Evolutionary conservation across 495 filamentous ascomycete species (phyloP), one percentile per base, ranked within the genome.

Genomic region (Achaetomiella virescens): DNA sequence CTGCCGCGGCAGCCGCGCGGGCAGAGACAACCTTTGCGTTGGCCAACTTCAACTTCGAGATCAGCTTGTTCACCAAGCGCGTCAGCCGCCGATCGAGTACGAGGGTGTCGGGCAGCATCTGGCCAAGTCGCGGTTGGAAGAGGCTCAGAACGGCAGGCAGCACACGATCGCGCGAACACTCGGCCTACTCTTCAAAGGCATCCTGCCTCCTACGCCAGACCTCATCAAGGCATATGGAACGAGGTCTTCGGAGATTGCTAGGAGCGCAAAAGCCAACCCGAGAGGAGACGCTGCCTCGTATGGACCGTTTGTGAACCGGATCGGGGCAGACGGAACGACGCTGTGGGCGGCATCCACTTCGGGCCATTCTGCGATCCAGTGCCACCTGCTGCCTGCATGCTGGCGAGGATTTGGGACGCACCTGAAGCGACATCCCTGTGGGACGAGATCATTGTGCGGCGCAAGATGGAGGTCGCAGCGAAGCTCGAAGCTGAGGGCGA

Each of bases 401-500:
- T 77, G 3, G 74, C 72, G 2, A 40, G 65, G 7, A 58, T 65
- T 0, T 72, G 59, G 52, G 51, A 60, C 24, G 62, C 48, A 3
- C 42, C 64, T 5, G 66, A 74, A 56, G 74, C 72, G 5, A 72
- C 57, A 14, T 66, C 70, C 0, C 59, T 75, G 3, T 76, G 73
- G 66, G 59, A 50, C 8, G 57, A 69, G 37, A 25, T 69, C 6
- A 48, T 69, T 12, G 36, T 27, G 1, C 50, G 60, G 17, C 55
- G 65, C 18, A 51, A 49, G 9, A 17, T 21, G 2, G 60, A 62
- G 40, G 20, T 65, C 11, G 43, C 43, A n/a, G n/a, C n/a, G n/a
- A n/a, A n/a, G 4, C 7, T 56, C 2, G 59, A 66, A 53, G 59
- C 56, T 49, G 61, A 66, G n/a, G n/a, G n/a, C n/a, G n/a, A n/a